Evolutionary conservation across 2,329 filamentous ascomycete species (phyloP).

Genomic region (Tolypocladium capitatum): DNA sequence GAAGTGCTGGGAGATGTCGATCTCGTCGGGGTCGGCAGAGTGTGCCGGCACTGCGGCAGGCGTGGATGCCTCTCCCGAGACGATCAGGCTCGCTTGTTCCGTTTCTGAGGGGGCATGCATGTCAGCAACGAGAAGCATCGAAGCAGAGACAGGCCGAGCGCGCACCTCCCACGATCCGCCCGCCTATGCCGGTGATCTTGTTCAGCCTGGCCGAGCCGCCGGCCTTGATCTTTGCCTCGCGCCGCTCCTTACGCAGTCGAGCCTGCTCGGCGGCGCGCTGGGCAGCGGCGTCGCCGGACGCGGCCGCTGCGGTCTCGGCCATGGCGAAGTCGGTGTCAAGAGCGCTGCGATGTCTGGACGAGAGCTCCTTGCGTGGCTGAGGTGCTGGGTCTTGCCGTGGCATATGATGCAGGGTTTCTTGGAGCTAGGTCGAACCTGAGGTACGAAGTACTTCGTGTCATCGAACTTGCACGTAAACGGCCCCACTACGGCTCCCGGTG

Average conservation of each 20-base stretch:
- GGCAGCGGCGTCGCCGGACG: slow-evolving; percentile 30
- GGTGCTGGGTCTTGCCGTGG: neutral
- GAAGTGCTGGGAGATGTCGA: slow-evolving; percentile 67
- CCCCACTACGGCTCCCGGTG: neutral
- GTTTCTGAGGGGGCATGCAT: neutral
- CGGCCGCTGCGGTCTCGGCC: slow-evolving; percentile 22
- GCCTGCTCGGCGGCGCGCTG: slow-evolving; percentile 50
- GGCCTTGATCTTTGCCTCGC: slow-evolving; percentile 65
- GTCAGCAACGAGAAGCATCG: neutral
- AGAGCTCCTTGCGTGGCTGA: neutral
- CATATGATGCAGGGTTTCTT: neutral
- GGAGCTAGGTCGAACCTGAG: neutral
- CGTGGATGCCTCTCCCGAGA: neutral
- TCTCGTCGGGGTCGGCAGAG: slow-evolving; percentile 55
- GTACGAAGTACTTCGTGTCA: too few species aligned
- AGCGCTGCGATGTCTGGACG: neutral
- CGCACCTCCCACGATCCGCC: slow-evolving; percentile 21
- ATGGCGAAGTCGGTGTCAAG: slow-evolving; percentile 13
- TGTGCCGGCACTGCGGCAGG: slow-evolving; percentile 8
- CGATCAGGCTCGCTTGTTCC: slow-evolving; percentile 1
- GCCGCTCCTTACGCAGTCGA: slow-evolving; percentile 62
- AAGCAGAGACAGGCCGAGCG: neutral
- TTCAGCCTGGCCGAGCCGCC: slow-evolving; percentile 58
- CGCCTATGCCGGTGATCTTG: slow-evolving; percentile 59
- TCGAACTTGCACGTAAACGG: neutral